These are phyloP conservation scores for Sporothrix variecibatus DNA, from an alignment of 2,329 filamentous ascomycete species.

Conservation along the genomic window DNA sequence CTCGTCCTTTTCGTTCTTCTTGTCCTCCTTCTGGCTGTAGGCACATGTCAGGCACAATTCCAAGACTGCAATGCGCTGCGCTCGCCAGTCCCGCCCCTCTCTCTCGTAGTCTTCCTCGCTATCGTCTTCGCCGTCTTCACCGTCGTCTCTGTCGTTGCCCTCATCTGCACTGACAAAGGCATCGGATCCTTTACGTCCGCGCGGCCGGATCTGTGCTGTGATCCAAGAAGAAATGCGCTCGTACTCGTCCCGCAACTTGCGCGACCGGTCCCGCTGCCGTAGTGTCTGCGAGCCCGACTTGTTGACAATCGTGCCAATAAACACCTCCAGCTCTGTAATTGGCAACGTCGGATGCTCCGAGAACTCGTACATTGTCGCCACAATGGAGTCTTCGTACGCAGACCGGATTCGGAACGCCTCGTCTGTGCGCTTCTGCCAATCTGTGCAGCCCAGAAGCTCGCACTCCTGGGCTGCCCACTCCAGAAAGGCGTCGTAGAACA, in stretches of 20 bases:
- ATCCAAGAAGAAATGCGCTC: conserved; percentile 48
- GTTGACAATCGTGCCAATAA: conserved; percentile 58
- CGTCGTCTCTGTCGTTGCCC: background rate
- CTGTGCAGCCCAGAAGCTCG: conserved; percentile 35
- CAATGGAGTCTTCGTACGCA: conserved; percentile 52
- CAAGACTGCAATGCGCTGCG: conserved; percentile 30
- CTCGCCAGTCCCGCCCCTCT: conserved; percentile 20
- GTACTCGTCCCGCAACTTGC: conserved; percentile 55
- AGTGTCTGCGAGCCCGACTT: conserved; percentile 51
- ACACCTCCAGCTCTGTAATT: conserved; percentile 55
- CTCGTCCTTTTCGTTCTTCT: conserved; percentile 3
- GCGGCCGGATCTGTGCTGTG: conserved; percentile 33
- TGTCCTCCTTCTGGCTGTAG: conserved; percentile 9
- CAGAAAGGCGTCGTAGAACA: conserved; percentile 49
- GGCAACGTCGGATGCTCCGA: conserved; percentile 48
- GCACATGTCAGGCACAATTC: conserved; percentile 39
- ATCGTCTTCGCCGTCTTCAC: background rate
- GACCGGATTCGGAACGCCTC: conserved; percentile 49
- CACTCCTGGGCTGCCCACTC: conserved; percentile 36
- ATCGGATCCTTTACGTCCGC: background rate
- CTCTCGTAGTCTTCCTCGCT: background rate
- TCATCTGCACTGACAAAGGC: background rate
- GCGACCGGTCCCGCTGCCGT: conserved; percentile 54
- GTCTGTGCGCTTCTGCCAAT: conserved; percentile 40
- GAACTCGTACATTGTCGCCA: conserved; percentile 45